Evolutionary conservation across 345 rosid species (phyloP).

Genomic region (Pistacia vera): DNA sequence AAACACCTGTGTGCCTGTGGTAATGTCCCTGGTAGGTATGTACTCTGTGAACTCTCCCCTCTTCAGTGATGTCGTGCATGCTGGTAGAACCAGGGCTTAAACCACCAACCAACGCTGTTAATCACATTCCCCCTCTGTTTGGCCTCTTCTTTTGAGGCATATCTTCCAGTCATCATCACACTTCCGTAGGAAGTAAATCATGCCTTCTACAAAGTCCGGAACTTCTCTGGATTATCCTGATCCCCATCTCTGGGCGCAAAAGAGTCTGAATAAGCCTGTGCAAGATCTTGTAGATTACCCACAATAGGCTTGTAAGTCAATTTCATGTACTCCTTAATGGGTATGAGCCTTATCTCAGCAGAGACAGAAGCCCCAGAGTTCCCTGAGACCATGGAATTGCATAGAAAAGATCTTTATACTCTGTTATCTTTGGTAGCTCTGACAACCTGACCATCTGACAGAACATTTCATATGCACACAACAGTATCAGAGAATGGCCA

Average conservation of each 20-base stretch:
- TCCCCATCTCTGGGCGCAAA: slow-evolving; percentile 90
- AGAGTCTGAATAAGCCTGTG: slow-evolving; percentile 90
- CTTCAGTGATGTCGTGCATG: slow-evolving; percentile 78
- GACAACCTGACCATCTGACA: slow-evolving; percentile 85
- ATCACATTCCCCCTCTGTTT: slow-evolving; percentile 79
- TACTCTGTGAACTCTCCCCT: slow-evolving; percentile 94
- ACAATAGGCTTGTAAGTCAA: slow-evolving; percentile 82
- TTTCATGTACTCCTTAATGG: slow-evolving; percentile 90
- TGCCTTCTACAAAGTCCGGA: slow-evolving; percentile 95
- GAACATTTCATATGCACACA: slow-evolving; percentile 87
- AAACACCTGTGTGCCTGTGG: slow-evolving; percentile 97
- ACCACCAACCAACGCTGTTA: slow-evolving; percentile 98
- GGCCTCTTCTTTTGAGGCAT: slow-evolving; percentile 93
- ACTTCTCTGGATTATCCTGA: slow-evolving; percentile 72
- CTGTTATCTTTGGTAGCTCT: slow-evolving; percentile 94
- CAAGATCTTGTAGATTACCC: slow-evolving; percentile 68
- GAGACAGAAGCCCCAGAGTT: slow-evolving; percentile 92
- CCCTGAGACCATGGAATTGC: slow-evolving; percentile 99
- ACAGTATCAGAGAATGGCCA: slow-evolving; percentile 96
- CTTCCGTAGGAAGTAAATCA: slow-evolving; percentile 77
- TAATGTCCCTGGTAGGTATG: slow-evolving; percentile 95
- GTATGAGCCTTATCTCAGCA: slow-evolving; percentile 90
- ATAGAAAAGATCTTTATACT: slow-evolving; percentile 87
- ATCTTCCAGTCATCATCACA: slow-evolving; percentile 92
- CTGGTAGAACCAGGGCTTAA: slow-evolving; percentile 98